phyloP scores from a whole-genome alignment of 2,329 filamentous ascomycete species.

The Epichloe coenophiala region DNA sequence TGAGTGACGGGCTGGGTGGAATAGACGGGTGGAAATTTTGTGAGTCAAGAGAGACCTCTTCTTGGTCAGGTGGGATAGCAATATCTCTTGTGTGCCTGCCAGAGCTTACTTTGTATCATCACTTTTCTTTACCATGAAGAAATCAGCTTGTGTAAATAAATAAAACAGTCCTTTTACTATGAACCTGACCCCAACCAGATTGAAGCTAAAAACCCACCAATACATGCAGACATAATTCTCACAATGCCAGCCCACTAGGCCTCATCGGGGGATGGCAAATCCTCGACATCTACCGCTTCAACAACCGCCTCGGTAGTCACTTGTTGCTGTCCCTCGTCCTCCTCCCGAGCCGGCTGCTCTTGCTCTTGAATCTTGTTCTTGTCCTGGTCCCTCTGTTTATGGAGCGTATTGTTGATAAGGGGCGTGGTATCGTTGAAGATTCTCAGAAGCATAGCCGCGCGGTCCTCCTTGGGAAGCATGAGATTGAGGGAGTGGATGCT shows the following conservation, averaged over 20 bases:
- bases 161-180: too few relatives aligned
- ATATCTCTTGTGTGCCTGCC: too few relatives aligned
- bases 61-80: too few relatives aligned
- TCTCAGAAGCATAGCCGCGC: constrained; percentile 78
- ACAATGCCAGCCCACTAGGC: not conserved
- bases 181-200: too few relatives aligned
- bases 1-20: constrained; percentile 12
- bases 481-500: constrained; percentile 85
- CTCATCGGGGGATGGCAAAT: constrained; percentile 21
- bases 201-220: not conserved
- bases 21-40: too few relatives aligned
- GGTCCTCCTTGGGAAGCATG: constrained; percentile 96
- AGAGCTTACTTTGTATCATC: too few relatives aligned
- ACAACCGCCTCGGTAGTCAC: constrained; percentile 14
- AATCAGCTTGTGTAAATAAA: too few relatives aligned
- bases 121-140: too few relatives aligned
- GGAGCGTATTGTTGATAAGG: constrained; percentile 55
- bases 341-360: not conserved
- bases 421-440: constrained; percentile 84
- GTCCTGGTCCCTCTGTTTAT: constrained; percentile 29
- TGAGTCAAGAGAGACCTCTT: too few relatives aligned
- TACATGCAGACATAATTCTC: not conserved
- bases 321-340: constrained; percentile 16
- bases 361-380: constrained; percentile 6
- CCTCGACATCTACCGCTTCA: constrained; percentile 19